Conservation (phyloP, 306 rosid genomes). For the Lathyrus oleraceus region DNA sequence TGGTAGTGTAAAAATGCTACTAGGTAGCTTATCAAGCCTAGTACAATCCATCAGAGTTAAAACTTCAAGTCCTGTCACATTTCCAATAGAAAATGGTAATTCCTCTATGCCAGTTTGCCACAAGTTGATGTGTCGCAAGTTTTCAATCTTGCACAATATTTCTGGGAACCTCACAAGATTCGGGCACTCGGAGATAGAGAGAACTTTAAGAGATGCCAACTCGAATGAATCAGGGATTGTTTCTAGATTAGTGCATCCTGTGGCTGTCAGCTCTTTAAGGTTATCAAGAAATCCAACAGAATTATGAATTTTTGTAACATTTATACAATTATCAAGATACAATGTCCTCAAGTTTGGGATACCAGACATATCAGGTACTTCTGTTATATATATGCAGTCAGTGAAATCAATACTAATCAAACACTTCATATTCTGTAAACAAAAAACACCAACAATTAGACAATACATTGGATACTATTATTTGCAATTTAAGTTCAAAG, state of each 20-base stretch:
- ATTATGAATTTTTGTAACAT: background rate
- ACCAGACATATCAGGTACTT: conserved; percentile 1
- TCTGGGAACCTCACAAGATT: background rate
- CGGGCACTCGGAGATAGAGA: background rate
- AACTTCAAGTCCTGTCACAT: conserved; percentile 14
- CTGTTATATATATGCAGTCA: background rate
- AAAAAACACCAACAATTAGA: conserved; percentile 1
- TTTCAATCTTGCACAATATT: background rate
- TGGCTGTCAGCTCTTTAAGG: conserved; percentile 6
- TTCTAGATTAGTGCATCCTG: background rate
- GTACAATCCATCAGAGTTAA: conserved; percentile 9
- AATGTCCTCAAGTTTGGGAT: background rate
- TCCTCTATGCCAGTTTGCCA: conserved; percentile 8
- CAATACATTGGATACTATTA: background rate
- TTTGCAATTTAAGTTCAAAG: background rate
- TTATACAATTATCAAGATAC: conserved; percentile 4
- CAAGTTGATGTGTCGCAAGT: background rate
- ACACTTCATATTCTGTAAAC: background rate
- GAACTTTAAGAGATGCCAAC: background rate
- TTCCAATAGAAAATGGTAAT: conserved; percentile 5
- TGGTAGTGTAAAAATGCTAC: conserved; percentile 4
- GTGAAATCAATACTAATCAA: conserved; percentile 6
- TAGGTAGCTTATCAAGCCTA: background rate
- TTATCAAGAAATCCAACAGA: conserved; percentile 4
- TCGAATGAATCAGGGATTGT: background rate